A percentile compares a stretch with the other conserved stretches of the same genome.
Conservation (phyloP, 768 basidiomycete species). For the Pleurotus ostreatus region DNA sequence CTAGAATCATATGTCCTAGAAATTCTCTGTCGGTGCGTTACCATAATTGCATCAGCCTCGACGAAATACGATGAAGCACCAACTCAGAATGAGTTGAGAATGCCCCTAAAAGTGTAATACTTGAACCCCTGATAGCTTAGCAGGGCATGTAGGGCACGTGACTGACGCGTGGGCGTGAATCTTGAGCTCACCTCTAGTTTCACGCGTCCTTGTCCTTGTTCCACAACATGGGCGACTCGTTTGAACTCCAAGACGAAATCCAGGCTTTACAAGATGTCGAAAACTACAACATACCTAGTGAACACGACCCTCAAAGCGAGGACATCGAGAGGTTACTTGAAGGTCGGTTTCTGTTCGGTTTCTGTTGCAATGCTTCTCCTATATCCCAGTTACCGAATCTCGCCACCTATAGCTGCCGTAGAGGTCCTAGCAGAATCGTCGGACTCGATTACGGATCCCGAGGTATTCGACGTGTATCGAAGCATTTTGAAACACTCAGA, state of each 20-base stretch:
- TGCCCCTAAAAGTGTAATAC: too few relatives aligned
- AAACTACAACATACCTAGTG: slow-evolving; percentile 63
- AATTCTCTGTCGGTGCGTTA: too few relatives aligned
- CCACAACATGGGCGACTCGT: slow-evolving; percentile 35
- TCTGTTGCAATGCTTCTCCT: background rate
- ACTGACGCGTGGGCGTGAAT: too few relatives aligned
- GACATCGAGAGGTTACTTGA: slow-evolving; percentile 56
- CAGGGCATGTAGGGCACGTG: too few relatives aligned
- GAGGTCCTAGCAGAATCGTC: slow-evolving; percentile 75
- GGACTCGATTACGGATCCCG: slow-evolving; percentile 61
- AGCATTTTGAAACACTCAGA: slow-evolving; percentile 76
- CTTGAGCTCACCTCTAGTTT: too few relatives aligned
- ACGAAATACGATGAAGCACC: too few relatives aligned
- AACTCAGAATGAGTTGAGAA: too few relatives aligned
- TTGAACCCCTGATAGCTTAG: too few relatives aligned
- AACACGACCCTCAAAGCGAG: slow-evolving; percentile 58
- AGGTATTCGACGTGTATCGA: slow-evolving; percentile 79
- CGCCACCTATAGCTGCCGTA: slow-evolving; percentile 56
- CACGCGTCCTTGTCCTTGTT: too few relatives aligned
- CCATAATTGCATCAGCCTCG: too few relatives aligned
- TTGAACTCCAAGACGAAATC: slow-evolving; percentile 80
- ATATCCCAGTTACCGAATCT: too few relatives aligned
- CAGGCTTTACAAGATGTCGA: slow-evolving; percentile 57
- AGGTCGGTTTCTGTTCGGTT: slow-evolving; percentile 32
- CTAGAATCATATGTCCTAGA: too few relatives aligned